These are phyloP conservation scores for Hypoxylon crocopeplum DNA, from an alignment of 495 filamentous ascomycete genomes.

Conservation along the genomic window DNA sequence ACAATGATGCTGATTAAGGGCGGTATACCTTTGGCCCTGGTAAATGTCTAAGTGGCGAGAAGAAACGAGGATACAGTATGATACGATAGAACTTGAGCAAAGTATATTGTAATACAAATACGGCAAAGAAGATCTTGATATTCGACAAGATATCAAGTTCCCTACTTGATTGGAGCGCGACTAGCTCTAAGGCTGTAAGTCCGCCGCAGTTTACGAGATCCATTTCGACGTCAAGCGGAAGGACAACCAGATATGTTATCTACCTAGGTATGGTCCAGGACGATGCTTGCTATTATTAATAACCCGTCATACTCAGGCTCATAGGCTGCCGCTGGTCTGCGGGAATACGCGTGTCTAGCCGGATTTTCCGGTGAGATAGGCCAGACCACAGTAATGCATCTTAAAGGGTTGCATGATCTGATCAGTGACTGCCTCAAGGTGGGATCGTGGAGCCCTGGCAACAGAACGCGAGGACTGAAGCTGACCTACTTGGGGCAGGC, in stretches of 20 bases:
- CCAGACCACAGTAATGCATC: neutral
- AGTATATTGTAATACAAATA: constrained; percentile 24
- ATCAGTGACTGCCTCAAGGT: neutral
- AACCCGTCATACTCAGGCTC: neutral
- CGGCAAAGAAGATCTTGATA: constrained; percentile 2
- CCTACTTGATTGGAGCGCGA: constrained; percentile 3
- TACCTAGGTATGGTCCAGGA: no score
- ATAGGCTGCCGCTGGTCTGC: neutral
- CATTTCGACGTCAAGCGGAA: constrained; percentile 4
- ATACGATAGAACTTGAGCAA: constrained; percentile 32
- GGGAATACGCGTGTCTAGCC: no score
- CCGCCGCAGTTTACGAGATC: constrained; percentile 10
- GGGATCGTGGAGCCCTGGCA: neutral
- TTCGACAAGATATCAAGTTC: neutral
- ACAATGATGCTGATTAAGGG: neutral
- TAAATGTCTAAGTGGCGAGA: constrained; percentile 42
- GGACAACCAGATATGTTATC: neutral
- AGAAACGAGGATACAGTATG: constrained; percentile 35
- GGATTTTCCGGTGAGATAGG: neutral
- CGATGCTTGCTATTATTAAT: neutral
- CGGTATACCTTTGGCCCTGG: constrained; percentile 38
- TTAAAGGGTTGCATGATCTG: neutral
- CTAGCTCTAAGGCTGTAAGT: constrained; percentile 18
- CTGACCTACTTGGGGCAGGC: neutral
- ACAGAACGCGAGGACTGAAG: neutral